Conservation (phyloP, 2,329 filamentous ascomycete genomes). For the Apiospora aurea region DNA sequence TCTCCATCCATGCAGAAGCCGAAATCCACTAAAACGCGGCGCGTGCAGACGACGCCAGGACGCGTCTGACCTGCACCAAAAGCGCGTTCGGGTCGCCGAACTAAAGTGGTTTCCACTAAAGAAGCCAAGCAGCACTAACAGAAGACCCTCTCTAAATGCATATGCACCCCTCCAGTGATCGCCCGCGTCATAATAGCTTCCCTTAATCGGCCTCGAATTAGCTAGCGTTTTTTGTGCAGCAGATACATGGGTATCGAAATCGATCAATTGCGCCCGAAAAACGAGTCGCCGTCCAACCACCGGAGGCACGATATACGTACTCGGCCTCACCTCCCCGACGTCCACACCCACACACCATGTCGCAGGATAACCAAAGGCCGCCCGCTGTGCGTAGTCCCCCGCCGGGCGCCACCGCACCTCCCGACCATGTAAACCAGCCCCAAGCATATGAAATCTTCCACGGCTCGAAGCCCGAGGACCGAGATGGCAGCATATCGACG, state of each 20-base stretch:
- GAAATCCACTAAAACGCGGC: slow-evolving; percentile 28
- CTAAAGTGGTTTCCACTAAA: slow-evolving; percentile 28
- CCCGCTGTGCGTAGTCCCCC: slow-evolving; percentile 41
- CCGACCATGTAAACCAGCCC: slow-evolving; percentile 43
- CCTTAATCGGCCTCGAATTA: not conserved
- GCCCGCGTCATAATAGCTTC: slow-evolving; percentile 29
- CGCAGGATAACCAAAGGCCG: slow-evolving; percentile 38
- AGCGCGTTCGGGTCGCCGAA: slow-evolving; percentile 11
- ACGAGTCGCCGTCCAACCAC: not conserved
- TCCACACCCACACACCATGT: slow-evolving; percentile 37
- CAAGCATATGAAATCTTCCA: slow-evolving; percentile 51
- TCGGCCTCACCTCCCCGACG: not conserved
- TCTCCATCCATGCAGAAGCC: slow-evolving; percentile 6
- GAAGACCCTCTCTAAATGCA: slow-evolving; percentile 9
- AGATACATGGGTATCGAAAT: not conserved
- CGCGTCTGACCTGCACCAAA: slow-evolving; percentile 18
- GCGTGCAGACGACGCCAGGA: slow-evolving; percentile 17
- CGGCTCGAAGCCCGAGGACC: slow-evolving; percentile 32
- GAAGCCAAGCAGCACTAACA: not conserved
- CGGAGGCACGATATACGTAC: not conserved
- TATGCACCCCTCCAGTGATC: not conserved
- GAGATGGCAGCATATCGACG: slow-evolving; percentile 23
- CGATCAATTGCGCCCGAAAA: slow-evolving; percentile 4
- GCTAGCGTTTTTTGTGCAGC: not conserved
- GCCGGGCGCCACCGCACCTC: slow-evolving; percentile 43